Base-by-base conservation (phyloP, 345 rosid species). In the Linum tenue region DNA sequence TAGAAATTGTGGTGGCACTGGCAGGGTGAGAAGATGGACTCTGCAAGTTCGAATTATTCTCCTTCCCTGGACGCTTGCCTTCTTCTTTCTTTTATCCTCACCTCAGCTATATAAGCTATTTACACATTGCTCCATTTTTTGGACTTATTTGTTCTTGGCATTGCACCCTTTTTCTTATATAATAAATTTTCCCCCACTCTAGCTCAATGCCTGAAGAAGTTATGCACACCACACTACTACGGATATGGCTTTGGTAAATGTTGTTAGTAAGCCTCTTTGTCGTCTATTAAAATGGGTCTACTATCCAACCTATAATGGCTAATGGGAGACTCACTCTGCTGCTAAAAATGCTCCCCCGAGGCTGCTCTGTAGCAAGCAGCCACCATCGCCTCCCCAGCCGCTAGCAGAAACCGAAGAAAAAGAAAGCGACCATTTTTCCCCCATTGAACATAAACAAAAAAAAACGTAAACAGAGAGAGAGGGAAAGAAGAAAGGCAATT, bases 1-100 rank as follows among this genome's bases (percentile, higher is more conserved):
- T 22, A 22, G 31, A 22, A 22, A 22, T 22, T 22, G 31, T 22
- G 31, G 31, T 22, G 31, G 31, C 31, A 22, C 31, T 48, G 53
- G 53, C 53, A 48, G 53, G 14, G 53, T 22, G 31, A 22, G 53
- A 9, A 48, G 15, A 48, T 15, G 81, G 75, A 79, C 91, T 22
- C 31, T 82, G 83, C 82, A 80, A 77, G 84, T 82, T 85, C 85
- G 80, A 81, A 85, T 89, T 85, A 81, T 85, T 87, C 91, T 85
- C 79, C 89, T 81, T 81, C 84, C 67, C 79, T 80, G 75, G 78
- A 79, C 78, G 77, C 67, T 80, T 80, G 83, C 80, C 83, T 82
- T 78, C 79, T 72, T 63, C 61, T 72, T 60, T 22, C 65, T 62
- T 43, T 76, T 48, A 72, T 17, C 8, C 22, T 57, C 22, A 12